phyloP scores from a whole-genome alignment of 75 land plant species.

The Larix kaempferi region DNA sequence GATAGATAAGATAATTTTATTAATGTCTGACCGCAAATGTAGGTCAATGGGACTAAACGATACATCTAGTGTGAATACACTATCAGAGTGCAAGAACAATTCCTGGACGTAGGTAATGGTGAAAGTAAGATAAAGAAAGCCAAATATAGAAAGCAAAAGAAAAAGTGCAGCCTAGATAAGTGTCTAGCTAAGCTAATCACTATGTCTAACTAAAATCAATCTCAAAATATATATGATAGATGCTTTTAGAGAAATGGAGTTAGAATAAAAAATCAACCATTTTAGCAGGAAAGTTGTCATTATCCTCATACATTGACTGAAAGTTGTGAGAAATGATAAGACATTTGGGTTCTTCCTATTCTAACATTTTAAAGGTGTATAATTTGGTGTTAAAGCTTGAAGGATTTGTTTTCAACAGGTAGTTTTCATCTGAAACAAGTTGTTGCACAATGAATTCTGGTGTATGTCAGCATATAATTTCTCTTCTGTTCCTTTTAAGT shows the following conservation, averaged over 20 bases:
- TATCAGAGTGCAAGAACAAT: too few relatives aligned
- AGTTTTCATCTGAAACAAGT: not conserved
- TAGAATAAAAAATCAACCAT: not conserved
- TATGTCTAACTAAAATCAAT: too few relatives aligned
- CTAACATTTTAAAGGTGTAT: not conserved
- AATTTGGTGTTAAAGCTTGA: not conserved
- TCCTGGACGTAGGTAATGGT: too few relatives aligned
- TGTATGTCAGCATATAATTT: not conserved
- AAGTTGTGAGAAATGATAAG: not conserved
- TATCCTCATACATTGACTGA: not conserved
- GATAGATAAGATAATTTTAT: too few relatives aligned
- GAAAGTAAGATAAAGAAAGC: too few relatives aligned
- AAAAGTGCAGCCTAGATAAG: too few relatives aligned
- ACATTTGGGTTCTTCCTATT: not conserved
- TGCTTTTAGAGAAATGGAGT: conserved; percentile 1
- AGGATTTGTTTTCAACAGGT: not conserved
- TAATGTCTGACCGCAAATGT: too few relatives aligned
- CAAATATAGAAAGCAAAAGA: too few relatives aligned
- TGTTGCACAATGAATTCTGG: not conserved
- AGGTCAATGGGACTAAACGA: too few relatives aligned
- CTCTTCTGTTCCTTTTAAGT: not conserved
- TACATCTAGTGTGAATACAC: too few relatives aligned
- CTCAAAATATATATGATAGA: too few relatives aligned
- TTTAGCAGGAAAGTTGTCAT: not conserved
- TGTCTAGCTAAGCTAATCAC: too few relatives aligned